These are phyloP conservation scores for Aurinia saxatilis DNA, from an alignment of 345 rosid species.

Conservation along the genomic window DNA sequence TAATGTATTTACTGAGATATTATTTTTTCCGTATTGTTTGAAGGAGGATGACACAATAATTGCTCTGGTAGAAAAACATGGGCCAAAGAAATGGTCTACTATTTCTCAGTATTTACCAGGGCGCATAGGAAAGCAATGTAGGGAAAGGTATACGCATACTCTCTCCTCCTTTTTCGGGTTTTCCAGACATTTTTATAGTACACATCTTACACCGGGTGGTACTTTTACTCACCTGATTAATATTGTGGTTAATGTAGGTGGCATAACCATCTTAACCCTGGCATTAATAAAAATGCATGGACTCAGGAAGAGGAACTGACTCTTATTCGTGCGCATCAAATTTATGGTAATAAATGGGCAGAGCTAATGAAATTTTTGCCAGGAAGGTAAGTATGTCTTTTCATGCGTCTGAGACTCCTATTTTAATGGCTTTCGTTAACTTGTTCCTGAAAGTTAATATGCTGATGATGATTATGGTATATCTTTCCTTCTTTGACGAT, in stretches of 20 bases:
- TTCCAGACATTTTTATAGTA: neutral
- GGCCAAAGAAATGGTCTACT: constrained; percentile 98
- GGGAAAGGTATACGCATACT: constrained; percentile 65
- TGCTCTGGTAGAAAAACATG: constrained; percentile 73
- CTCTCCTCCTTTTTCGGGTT: neutral
- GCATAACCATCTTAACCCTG: constrained; percentile 99
- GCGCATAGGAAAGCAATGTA: constrained; percentile 97
- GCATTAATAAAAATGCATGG: constrained; percentile 97
- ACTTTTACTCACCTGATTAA: constrained; percentile 6
- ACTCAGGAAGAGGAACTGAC: constrained; percentile 97
- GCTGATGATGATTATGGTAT: neutral
- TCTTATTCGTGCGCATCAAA: constrained; percentile 92
- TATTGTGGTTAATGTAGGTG: constrained; percentile 52
- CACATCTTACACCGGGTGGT: neutral
- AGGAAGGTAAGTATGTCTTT: constrained; percentile 63
- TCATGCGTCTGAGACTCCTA: neutral
- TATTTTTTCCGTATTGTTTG: constrained; percentile 9
- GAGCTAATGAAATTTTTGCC: constrained; percentile 93
- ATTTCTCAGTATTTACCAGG: constrained; percentile 97
- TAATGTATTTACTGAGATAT: constrained; percentile 5
- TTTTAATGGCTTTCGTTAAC: neutral
- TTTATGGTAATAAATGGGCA: constrained; percentile 98
- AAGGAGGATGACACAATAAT: constrained; percentile 81
- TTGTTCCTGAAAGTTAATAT: neutral
- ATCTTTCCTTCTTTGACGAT: constrained; percentile 1